phyloP scores from a whole-genome alignment of 306 rosid genomes.

The Cicer bijugum region DNA sequence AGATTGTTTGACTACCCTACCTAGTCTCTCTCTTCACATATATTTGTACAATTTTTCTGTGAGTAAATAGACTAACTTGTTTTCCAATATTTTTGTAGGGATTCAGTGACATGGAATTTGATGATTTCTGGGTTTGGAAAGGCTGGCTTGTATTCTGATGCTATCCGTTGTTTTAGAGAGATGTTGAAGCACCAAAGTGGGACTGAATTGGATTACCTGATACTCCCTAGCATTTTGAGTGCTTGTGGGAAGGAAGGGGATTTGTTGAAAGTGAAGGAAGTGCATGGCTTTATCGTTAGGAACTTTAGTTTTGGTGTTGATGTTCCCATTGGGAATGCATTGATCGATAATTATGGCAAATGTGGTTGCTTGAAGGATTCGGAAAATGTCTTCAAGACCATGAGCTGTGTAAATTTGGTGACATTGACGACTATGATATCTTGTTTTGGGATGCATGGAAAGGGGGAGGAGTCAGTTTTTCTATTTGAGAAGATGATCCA shows the following conservation, averaged over 20 bases:
- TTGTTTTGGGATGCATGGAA: slow-evolving; percentile 73
- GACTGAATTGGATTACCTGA: slow-evolving; percentile 58
- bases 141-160: slow-evolving; percentile 53
- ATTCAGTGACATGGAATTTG: slow-evolving; percentile 61
- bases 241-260: slow-evolving; percentile 68
- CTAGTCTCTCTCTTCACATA: neutral
- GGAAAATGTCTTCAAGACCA: slow-evolving; percentile 57
- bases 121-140: slow-evolving; percentile 70
- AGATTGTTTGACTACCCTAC: neutral
- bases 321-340: slow-evolving; percentile 63
- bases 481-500: slow-evolving; percentile 58
- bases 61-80: neutral
- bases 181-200: slow-evolving; percentile 49
- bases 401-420: slow-evolving; percentile 52
- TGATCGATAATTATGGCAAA: slow-evolving; percentile 69
- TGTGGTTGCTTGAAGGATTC: slow-evolving; percentile 66
- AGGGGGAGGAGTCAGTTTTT: slow-evolving; percentile 60
- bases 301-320: slow-evolving; percentile 47
- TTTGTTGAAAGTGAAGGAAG: slow-evolving; percentile 69
- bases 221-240: slow-evolving; percentile 66
- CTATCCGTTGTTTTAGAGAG: slow-evolving; percentile 55
- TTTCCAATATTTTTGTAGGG: slow-evolving; percentile 54
- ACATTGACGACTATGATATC: slow-evolving; percentile 82
- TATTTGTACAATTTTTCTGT: neutral
- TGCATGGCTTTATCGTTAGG: slow-evolving; percentile 60